These are phyloP conservation scores for Viridothelium virens DNA, from an alignment of 495 filamentous ascomycete species.

Conservation along the genomic window DNA sequence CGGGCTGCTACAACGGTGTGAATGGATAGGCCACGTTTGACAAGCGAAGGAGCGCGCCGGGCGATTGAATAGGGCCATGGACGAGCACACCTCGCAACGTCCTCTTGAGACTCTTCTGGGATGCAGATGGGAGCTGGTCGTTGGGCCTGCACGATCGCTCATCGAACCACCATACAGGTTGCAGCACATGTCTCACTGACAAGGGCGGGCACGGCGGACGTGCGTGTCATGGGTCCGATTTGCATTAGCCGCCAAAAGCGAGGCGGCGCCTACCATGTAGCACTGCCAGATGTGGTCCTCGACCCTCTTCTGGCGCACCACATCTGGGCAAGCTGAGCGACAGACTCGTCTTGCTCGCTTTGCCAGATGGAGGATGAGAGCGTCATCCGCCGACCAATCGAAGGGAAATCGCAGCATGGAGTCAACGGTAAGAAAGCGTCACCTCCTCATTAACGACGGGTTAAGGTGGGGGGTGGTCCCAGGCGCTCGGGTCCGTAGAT, in stretches of 20 bases:
- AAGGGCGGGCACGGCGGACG: constrained; percentile 2
- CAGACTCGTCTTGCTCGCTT: neutral
- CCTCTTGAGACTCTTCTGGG: neutral
- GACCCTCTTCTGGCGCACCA: neutral
- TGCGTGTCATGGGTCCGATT: constrained; percentile 1
- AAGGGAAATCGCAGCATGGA: neutral
- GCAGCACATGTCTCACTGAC: constrained; percentile 8
- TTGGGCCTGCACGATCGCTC: constrained; percentile 3
- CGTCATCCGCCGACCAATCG: neutral
- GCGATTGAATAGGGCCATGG: neutral
- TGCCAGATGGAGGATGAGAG: neutral
- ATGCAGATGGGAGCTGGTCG: neutral
- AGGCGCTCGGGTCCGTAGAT: constrained; percentile 10
- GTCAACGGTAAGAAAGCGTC: neutral
- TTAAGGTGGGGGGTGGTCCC: neutral
- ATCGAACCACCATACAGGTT: constrained; percentile 8
- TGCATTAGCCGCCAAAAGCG: constrained; percentile 13
- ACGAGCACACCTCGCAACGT: neutral
- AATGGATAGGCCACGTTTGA: neutral
- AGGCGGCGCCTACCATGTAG: constrained; percentile 10
- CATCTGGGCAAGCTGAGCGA: neutral
- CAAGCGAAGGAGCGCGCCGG: neutral
- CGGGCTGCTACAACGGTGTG: neutral
- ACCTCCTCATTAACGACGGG: constrained; percentile 1
- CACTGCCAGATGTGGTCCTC: neutral